Evolutionary conservation across 495 filamentous ascomycete genomes (phyloP), one percentile per base, ranked within the genome.

Genomic region (Chaetomium fimeti): DNA sequence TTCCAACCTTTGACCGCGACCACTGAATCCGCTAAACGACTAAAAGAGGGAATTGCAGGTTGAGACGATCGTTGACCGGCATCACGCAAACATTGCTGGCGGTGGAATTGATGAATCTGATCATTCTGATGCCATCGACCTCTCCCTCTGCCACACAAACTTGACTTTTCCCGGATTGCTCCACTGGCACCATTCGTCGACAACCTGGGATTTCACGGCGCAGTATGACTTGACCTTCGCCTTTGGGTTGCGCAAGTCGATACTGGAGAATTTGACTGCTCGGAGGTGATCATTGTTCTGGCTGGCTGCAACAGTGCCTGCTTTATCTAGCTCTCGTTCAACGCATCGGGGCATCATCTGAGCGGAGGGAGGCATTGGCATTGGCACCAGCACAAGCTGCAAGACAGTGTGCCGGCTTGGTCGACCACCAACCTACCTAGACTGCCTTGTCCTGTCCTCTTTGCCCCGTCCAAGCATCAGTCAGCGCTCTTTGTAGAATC

Each of bases 181-280:
- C 28, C 38, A 22, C 51, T 36, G 32, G 32, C 29, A 60, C 22
- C 18, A 40, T 25, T 43, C 36, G 20, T 60, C 63, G 24, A 57
- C 63, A 38, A 18, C 43, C 43, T 20, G n/a, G 16, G 43, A 18
- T 18, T n/a, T 61, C 32, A 45, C 62, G 56, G 43, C 67, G 67
- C 67, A 73, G 69, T 47, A 73, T 73, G 71, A 71, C 48, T 57
- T n/a, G 58, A 15, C n/a, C 45, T 52, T 57, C 57, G 24, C 12
- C 38, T 51, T 29, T 16, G 36, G 22, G 27, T 22, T 43, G 22
- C 47, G 25, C 57, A 57, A 52, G 24, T 64, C 63, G 58, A 66
- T 28, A 38, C 29, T 40, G 51, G 48, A 57, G 59, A 36, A 36
- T 15, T 48, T 58, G 16, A 29, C 24, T 45, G 48, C 20, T 18